These are phyloP conservation scores for Capsicum rhomboideum DNA, from an alignment of 257 asterid species.

Conservation along the genomic window DNA sequence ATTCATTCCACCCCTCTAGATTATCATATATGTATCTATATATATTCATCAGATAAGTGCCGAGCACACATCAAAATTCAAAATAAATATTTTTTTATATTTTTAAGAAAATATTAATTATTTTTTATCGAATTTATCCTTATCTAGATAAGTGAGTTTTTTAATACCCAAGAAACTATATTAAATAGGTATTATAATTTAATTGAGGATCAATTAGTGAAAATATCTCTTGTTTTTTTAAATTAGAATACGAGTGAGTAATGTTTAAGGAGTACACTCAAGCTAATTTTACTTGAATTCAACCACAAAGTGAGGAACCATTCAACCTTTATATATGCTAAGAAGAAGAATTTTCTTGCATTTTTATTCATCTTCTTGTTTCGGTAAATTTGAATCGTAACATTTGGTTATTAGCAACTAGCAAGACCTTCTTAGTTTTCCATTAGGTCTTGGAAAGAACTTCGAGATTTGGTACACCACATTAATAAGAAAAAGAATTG, in stretches of 20 bases:
- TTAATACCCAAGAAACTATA: neutral
- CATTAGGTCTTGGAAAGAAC: neutral
- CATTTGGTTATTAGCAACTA: neutral
- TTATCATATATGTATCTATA: too few relatives aligned
- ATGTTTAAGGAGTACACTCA: fast-evolving
- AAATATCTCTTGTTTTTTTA: too few relatives aligned
- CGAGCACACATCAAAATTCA: too few relatives aligned
- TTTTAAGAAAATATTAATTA: too few relatives aligned
- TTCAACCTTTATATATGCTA: neutral
- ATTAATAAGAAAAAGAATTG: neutral
- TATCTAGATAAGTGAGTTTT: too few relatives aligned
- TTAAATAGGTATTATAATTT: too few relatives aligned
- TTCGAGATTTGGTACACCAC: neutral
- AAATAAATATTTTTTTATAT: too few relatives aligned
- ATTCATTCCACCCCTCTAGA: too few relatives aligned
- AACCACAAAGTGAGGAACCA: neutral
- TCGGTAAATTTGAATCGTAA: neutral
- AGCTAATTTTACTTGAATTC: neutral
- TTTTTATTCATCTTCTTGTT: neutral
- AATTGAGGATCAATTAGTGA: neutral
- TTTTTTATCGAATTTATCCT: too few relatives aligned
- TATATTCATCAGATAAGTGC: too few relatives aligned
- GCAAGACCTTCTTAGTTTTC: neutral
- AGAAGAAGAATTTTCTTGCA: neutral
- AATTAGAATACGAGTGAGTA: too few relatives aligned